These are phyloP conservation scores for Novymonas esmeraldas DNA, from an alignment of 208 protist species.

Conservation along the genomic window DNA sequence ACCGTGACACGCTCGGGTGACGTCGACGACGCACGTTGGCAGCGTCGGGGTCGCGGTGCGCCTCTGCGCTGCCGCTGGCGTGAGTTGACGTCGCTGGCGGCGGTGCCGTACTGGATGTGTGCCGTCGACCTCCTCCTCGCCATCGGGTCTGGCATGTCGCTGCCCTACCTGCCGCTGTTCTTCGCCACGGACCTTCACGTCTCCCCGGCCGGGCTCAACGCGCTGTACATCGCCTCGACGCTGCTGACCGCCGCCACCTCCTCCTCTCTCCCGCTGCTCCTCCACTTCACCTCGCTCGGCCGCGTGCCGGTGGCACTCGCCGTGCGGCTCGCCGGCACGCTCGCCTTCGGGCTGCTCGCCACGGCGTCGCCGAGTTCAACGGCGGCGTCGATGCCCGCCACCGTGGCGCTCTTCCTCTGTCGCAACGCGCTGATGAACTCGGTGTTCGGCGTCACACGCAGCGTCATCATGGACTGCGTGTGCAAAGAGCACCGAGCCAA, in stretches of 20 bases:
- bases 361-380: not conserved
- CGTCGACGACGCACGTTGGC: not conserved
- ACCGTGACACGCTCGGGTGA: too few relatives aligned
- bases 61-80: not conserved
- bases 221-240: slow-evolving; percentile 39
- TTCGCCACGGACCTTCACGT: slow-evolving; percentile 30
- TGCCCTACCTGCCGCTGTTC: slow-evolving; percentile 55
- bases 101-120: slow-evolving; percentile 60
- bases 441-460: slow-evolving; percentile 58
- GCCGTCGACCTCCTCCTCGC: slow-evolving; percentile 47
- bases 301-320: slow-evolving; percentile 39
- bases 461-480: slow-evolving; percentile 76
- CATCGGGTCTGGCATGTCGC: slow-evolving; percentile 58
- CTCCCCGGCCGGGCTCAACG: slow-evolving; percentile 35
- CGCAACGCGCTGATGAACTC: slow-evolving; percentile 75
- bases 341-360: slow-evolving; percentile 29
- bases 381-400: slow-evolving; percentile 5
- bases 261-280: slow-evolving; percentile 28
- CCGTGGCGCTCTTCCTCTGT: slow-evolving; percentile 36
- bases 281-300: slow-evolving; percentile 7
- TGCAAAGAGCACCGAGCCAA: slow-evolving; percentile 38
- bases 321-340: slow-evolving; percentile 41
- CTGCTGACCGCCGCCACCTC: slow-evolving; percentile 28
- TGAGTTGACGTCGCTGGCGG: slow-evolving; percentile 8
- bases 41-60: too few relatives aligned